Conservation (phyloP, 345 rosid genomes). For the Corchorus olitorius region DNA sequence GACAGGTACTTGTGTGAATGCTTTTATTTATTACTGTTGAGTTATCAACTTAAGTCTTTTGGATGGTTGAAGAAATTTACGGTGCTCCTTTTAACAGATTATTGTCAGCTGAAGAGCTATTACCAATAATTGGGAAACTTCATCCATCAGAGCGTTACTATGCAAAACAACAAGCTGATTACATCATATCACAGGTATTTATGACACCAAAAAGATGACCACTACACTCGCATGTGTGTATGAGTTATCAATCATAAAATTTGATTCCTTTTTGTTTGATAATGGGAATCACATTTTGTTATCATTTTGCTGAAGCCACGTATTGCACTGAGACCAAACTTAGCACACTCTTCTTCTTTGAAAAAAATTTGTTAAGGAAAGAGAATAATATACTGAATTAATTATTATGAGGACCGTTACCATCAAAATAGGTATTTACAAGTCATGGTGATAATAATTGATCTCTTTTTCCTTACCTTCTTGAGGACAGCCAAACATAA, state of each 20-base stretch:
- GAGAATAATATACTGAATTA: neutral
- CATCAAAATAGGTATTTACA: neutral
- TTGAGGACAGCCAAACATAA: neutral
- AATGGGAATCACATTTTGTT: neutral
- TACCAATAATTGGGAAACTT: constrained; percentile 77
- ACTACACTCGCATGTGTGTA: neutral
- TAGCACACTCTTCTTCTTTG: too few relatives aligned
- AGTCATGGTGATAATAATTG: neutral
- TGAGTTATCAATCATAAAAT: neutral
- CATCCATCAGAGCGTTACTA: constrained; percentile 94
- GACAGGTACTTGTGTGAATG: constrained; percentile 60
- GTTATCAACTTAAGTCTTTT: constrained; percentile 21
- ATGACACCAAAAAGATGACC: neutral
- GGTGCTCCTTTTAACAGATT: constrained; percentile 42
- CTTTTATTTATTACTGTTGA: neutral
- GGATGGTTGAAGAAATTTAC: constrained; percentile 17
- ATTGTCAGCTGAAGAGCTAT: constrained; percentile 72
- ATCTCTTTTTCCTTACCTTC: neutral
- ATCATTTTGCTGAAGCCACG: neutral
- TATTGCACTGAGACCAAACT: neutral
- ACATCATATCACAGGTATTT: constrained; percentile 83
- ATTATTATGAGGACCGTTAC: neutral
- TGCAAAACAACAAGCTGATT: constrained; percentile 94
- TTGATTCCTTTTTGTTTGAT: neutral
- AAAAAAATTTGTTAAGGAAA: neutral